Evolutionary conservation across 805 yeast species (phyloP).

Genomic region (Wickerhamia fluorescens): DNA sequence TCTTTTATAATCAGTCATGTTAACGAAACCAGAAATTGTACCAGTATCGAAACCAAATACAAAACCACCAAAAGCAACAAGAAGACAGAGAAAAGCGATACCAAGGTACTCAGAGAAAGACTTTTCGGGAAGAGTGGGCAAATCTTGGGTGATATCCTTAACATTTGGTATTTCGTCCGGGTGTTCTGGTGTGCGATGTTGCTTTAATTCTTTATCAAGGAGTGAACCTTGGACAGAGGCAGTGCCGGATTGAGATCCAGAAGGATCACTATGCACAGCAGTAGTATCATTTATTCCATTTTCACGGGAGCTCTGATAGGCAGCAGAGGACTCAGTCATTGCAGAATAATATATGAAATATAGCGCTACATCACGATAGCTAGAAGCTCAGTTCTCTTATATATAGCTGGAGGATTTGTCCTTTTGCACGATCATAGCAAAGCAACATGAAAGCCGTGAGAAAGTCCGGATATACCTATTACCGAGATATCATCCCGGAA

Average conservation of each 20-base stretch:
- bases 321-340: too few relatives aligned
- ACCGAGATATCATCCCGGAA: too few relatives aligned
- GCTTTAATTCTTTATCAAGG: constrained; percentile 2
- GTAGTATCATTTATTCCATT: too few relatives aligned
- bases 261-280: too few relatives aligned
- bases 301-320: too few relatives aligned
- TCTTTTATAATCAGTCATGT: constrained; percentile 48
- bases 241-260: constrained; percentile 1
- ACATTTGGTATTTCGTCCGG: constrained; percentile 1
- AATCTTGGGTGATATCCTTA: constrained; percentile 6
- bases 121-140: constrained; percentile 22
- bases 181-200: not conserved
- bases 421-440: too few relatives aligned
- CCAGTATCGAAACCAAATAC: constrained; percentile 78
- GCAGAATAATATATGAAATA: too few relatives aligned
- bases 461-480: too few relatives aligned
- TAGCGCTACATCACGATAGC: too few relatives aligned
- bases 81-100: constrained; percentile 38
- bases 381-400: too few relatives aligned
- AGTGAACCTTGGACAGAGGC: constrained; percentile 4
- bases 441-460: too few relatives aligned
- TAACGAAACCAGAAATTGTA: constrained; percentile 66
- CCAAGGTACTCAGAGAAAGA: constrained; percentile 25
- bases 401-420: too few relatives aligned
- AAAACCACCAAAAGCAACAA: constrained; percentile 71